phyloP scores from a whole-genome alignment of 495 filamentous ascomycete genomes.

The Jackrogersella multiformis region DNA sequence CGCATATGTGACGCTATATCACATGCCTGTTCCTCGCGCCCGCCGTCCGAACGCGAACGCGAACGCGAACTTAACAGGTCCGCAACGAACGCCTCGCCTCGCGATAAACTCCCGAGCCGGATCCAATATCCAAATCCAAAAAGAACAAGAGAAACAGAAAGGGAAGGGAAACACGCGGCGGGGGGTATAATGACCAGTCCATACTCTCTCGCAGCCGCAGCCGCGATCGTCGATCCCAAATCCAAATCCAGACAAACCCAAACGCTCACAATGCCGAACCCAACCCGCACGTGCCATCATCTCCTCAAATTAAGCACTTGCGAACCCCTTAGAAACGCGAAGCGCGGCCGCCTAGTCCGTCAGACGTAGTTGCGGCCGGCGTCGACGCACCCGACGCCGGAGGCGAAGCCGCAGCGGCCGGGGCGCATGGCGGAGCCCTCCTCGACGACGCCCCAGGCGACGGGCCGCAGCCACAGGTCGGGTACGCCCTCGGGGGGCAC shows the following conservation, averaged over 20 bases:
- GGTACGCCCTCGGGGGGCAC: not conserved
- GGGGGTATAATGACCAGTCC: slow-evolving; percentile 1
- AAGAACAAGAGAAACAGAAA: not conserved
- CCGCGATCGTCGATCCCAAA: not conserved
- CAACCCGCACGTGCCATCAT: not conserved
- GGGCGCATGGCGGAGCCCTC: slow-evolving; percentile 45
- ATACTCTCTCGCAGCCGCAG: not conserved
- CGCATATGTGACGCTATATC: too few relatives aligned
- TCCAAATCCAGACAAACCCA: not conserved
- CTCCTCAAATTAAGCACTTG: too few relatives aligned
- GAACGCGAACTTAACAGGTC: not conserved
- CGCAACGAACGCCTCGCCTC: not conserved
- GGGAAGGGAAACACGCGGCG: not conserved
- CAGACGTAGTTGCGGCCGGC: slow-evolving; percentile 54
- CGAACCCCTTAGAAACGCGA: too few relatives aligned
- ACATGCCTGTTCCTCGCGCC: too few relatives aligned
- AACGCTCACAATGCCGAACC: not conserved
- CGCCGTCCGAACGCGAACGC: not conserved
- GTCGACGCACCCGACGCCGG: slow-evolving; percentile 41
- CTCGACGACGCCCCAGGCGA: slow-evolving; percentile 55
- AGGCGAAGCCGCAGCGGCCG: slow-evolving; percentile 53
- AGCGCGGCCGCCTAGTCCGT: too few relatives aligned
- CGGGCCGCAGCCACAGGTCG: slow-evolving; percentile 40
- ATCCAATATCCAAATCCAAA: not conserved
- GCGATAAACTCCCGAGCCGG: not conserved